Conservation (phyloP, 768 basidiomycete genomes). For the Obba rivulosa region DNA sequence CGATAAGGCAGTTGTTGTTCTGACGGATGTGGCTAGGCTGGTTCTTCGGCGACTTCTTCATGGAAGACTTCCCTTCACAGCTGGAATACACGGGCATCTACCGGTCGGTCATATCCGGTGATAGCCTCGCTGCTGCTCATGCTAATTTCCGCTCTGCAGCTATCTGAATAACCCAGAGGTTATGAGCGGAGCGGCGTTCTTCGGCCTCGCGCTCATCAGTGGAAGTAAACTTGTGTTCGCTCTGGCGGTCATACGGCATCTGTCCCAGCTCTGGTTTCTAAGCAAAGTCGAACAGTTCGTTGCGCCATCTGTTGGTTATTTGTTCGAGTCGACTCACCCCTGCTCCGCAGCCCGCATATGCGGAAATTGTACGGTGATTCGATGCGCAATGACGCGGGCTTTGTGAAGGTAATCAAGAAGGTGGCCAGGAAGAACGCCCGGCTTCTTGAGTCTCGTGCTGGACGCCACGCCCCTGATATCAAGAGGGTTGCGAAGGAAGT, state of each 20-base stretch:
- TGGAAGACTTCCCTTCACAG: conserved; percentile 86
- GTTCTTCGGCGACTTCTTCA: conserved; percentile 98
- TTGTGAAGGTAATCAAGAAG: conserved; percentile 96
- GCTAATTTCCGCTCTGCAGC: conserved; percentile 28
- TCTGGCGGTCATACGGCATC: conserved; percentile 77
- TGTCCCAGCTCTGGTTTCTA: conserved; percentile 97
- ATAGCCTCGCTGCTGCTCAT: conserved; percentile 1
- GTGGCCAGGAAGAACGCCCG: conserved; percentile 82
- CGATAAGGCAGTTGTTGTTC: neutral
- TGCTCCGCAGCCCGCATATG: conserved; percentile 85
- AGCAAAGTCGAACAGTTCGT: conserved; percentile 85
- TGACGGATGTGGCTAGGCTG: conserved; percentile 53
- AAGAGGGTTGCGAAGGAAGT: conserved; percentile 85
- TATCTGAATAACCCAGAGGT: conserved; percentile 95
- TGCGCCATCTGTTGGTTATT: neutral
- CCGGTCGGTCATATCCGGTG: conserved; percentile 44
- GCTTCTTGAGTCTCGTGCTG: conserved; percentile 69
- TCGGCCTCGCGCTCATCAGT: conserved; percentile 88
- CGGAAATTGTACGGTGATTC: conserved; percentile 90
- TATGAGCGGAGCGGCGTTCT: conserved; percentile 93
- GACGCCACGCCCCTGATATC: conserved; percentile 79
- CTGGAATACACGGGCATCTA: conserved; percentile 97
- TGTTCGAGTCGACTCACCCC: neutral
- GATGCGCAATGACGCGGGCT: conserved; percentile 91
- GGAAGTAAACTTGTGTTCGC: conserved; percentile 87